A percentile compares a stretch with the other conserved stretches of the same genome.
phyloP scores from a whole-genome alignment of 257 asterid species.

The Euphrasia confusa region DNA sequence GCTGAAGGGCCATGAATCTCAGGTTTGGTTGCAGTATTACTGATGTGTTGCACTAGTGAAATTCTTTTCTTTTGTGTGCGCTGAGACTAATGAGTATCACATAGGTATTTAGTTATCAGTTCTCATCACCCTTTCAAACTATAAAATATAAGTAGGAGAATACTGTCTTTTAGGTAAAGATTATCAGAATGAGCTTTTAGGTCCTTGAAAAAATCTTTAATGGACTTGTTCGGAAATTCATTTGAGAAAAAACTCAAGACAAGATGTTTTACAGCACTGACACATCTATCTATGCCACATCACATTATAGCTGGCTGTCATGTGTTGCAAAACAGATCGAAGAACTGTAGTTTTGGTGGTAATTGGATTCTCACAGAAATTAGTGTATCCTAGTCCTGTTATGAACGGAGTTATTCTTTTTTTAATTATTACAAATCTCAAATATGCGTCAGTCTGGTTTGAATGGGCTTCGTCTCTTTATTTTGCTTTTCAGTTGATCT shows the following conservation, averaged over 20 bases:
- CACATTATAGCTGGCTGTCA: not conserved
- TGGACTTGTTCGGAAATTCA: not conserved
- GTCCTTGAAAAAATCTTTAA: too few relatives aligned
- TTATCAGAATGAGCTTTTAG: conserved; percentile 12
- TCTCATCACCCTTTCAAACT: not conserved
- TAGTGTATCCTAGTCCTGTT: conserved; percentile 3
- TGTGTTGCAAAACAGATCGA: not conserved
- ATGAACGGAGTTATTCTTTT: not conserved
- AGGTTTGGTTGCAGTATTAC: conserved; percentile 42
- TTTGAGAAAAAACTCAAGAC: not conserved
- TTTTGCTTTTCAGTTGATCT: too few relatives aligned
- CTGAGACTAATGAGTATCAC: not conserved
- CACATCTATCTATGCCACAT: not conserved
- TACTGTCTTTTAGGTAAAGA: not conserved
- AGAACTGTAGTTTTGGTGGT: conserved; percentile 5
- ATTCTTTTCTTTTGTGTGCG: conserved; percentile 3
- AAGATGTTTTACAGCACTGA: not conserved
- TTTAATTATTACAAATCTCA: not conserved
- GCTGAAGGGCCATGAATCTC: conserved; percentile 83
- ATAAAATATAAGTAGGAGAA: not conserved
- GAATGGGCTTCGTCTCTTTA: not conserved
- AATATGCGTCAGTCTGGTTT: conserved; percentile 2
- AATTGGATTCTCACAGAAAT: not conserved
- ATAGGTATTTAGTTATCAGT: conserved; percentile 8
- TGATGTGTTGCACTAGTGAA: conserved; percentile 9